Conservation (phyloP, 2,329 filamentous ascomycete species). For the Salinomyces thailandicus region DNA sequence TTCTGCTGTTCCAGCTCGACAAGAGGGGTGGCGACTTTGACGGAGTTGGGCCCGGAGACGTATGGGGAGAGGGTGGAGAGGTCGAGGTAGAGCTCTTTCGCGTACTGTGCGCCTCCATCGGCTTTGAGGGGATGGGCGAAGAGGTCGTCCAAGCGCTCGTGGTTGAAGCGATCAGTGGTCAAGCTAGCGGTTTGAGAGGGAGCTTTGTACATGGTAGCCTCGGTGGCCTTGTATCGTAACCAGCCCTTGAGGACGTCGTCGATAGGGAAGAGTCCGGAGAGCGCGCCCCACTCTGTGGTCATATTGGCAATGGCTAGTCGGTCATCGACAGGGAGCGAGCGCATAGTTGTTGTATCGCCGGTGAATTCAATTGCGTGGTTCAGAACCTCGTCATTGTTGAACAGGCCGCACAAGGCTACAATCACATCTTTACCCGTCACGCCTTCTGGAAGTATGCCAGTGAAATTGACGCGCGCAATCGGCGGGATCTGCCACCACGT, state of each 20-base stretch:
- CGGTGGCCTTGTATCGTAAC: slow-evolving; percentile 67
- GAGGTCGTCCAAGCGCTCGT: slow-evolving; percentile 62
- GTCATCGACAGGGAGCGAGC: slow-evolving; percentile 60
- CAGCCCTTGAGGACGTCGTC: slow-evolving; percentile 62
- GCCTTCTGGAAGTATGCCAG: slow-evolving; percentile 61
- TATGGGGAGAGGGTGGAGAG: slow-evolving; percentile 75
- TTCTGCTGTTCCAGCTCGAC: slow-evolving; percentile 59
- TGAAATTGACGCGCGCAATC: slow-evolving; percentile 68
- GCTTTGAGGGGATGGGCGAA: slow-evolving; percentile 56
- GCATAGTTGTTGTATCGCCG: slow-evolving; percentile 66
- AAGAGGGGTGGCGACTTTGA: slow-evolving; percentile 75
- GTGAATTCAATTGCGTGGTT: slow-evolving; percentile 88
- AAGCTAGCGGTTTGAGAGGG: slow-evolving; percentile 38
- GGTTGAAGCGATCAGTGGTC: slow-evolving; percentile 54
- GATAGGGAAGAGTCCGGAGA: slow-evolving; percentile 69
- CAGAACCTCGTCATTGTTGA: slow-evolving; percentile 77
- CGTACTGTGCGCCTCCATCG: slow-evolving; percentile 68
- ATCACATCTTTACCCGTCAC: slow-evolving; percentile 94
- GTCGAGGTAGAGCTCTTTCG: slow-evolving; percentile 73
- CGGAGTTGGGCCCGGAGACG: slow-evolving; percentile 79
- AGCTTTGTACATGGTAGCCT: slow-evolving; percentile 49
- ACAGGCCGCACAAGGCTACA: slow-evolving; percentile 73
- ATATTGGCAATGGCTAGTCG: slow-evolving; percentile 70
- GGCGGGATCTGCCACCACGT: slow-evolving; percentile 90
- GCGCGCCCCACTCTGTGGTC: slow-evolving; percentile 71